Percentiles rank a stretch among this genome's conserved stretches.
These are phyloP conservation scores for Asterophora parasitica DNA, from an alignment of 768 basidiomycete genomes.

Conservation along the genomic window DNA sequence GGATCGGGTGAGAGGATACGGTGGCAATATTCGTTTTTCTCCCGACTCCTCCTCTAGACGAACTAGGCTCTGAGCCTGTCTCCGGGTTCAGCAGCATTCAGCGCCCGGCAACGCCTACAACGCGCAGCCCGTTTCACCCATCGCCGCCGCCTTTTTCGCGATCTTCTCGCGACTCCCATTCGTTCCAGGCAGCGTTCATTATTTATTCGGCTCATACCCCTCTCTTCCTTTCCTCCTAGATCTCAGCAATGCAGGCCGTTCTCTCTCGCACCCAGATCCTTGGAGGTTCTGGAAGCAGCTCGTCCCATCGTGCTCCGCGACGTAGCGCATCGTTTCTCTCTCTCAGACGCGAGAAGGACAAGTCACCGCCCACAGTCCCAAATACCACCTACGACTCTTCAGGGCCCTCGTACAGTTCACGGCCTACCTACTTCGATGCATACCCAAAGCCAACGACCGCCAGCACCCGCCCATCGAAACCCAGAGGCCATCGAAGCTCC, in stretches of 20 bases:
- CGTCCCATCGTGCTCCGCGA: conserved; percentile 39
- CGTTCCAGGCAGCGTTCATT: conserved; percentile 9
- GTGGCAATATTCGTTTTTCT: conserved; percentile 4
- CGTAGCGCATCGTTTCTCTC: conserved; percentile 58
- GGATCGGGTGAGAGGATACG: background rate
- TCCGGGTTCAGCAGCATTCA: background rate
- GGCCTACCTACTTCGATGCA: conserved; percentile 41
- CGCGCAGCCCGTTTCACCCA: background rate
- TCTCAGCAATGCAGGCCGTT: conserved; percentile 31
- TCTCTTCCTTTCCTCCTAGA: background rate
- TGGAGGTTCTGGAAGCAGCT: conserved; percentile 21
- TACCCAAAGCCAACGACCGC: conserved; percentile 37
- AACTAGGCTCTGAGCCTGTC: background rate
- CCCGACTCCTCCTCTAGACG: no score
- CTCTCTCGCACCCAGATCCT: conserved; percentile 30
- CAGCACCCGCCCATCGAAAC: conserved; percentile 29
- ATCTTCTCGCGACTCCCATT: conserved; percentile 9
- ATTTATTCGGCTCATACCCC: conserved; percentile 12
- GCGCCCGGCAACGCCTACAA: background rate
- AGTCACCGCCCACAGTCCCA: conserved; percentile 21
- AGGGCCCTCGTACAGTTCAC: conserved; percentile 26
- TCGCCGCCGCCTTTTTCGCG: conserved; percentile 3
- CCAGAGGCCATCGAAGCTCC: conserved; percentile 17
- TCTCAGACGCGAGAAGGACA: conserved; percentile 45
- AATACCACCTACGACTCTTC: conserved; percentile 19